A percentile compares a stretch with the other conserved stretches of the same genome.
Conservation (phyloP, 345 rosid species). For the Garcia nutans region DNA sequence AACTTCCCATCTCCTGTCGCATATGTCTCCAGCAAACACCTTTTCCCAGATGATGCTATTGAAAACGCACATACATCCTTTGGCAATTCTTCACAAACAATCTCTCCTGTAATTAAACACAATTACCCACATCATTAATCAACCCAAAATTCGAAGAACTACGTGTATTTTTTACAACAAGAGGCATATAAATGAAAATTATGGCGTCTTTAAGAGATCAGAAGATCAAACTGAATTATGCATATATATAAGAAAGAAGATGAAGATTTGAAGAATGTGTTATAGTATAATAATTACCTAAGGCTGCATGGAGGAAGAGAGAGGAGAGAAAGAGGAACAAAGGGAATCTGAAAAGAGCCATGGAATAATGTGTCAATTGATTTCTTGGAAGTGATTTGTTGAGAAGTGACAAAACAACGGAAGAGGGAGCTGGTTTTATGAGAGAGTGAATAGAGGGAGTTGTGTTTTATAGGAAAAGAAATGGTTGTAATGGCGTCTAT, state of each 20-base stretch:
- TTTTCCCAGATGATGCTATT: slow-evolving; percentile 67
- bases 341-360: slow-evolving; percentile 60
- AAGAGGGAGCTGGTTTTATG: slow-evolving; percentile 13
- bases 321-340: slow-evolving; percentile 52
- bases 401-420: slow-evolving; percentile 9
- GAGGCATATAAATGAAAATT: no score
- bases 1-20: slow-evolving; percentile 32
- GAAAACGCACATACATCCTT: slow-evolving; percentile 68
- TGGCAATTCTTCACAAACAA: slow-evolving; percentile 70
- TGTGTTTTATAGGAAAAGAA: background rate
- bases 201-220: no score
- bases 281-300: slow-evolving; percentile 38
- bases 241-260: no score
- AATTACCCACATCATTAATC: background rate
- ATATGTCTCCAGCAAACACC: slow-evolving; percentile 74
- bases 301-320: slow-evolving; percentile 59
- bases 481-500: background rate
- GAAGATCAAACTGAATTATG: no score
- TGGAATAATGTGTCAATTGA: slow-evolving; percentile 14
- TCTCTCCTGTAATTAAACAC: slow-evolving; percentile 43
- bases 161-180: no score
- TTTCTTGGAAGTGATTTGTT: background rate
- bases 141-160: background rate
- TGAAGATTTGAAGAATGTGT: no score
- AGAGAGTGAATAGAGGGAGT: slow-evolving; percentile 4